Evolutionary conservation across 1,139 yeast species (phyloP).

Genomic region (Candida sp.): DNA sequence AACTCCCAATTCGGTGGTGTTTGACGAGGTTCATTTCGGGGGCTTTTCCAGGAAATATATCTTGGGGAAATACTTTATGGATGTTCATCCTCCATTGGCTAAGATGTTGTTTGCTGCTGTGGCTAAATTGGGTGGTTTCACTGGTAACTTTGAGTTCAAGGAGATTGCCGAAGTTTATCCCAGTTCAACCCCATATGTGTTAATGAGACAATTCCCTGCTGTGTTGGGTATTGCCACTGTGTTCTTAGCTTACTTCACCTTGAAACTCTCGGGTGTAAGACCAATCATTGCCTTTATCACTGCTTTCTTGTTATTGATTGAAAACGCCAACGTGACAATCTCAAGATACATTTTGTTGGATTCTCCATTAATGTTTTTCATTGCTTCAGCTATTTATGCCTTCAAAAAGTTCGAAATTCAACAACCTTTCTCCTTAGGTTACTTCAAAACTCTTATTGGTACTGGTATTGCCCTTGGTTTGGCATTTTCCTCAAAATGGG

Average conservation of each 20-base stretch:
- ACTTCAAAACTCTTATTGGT: slow-evolving; percentile 70
- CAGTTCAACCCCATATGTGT: slow-evolving; percentile 60
- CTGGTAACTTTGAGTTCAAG: slow-evolving; percentile 71
- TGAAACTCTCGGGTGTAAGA: slow-evolving; percentile 84
- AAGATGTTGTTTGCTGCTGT: slow-evolving; percentile 84
- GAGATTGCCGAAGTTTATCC: slow-evolving; percentile 69
- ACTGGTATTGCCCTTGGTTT: slow-evolving; percentile 86
- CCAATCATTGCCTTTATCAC: slow-evolving; percentile 71
- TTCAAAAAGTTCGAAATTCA: slow-evolving; percentile 80
- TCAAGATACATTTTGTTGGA: slow-evolving; percentile 89
- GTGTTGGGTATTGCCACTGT: slow-evolving; percentile 79
- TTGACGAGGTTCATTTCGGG: slow-evolving; percentile 53
- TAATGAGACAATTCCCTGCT: slow-evolving; percentile 89
- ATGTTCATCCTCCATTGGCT: slow-evolving; percentile 93
- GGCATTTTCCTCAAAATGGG: slow-evolving; percentile 93
- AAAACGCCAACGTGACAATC: slow-evolving; percentile 84
- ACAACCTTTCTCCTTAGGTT: slow-evolving; percentile 62
- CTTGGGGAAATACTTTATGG: slow-evolving; percentile 75
- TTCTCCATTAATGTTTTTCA: slow-evolving; percentile 86
- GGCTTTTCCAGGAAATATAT: slow-evolving; percentile 77
- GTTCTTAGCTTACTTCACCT: slow-evolving; percentile 71
- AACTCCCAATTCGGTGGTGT: slow-evolving; percentile 31
- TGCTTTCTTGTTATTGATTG: slow-evolving; percentile 66
- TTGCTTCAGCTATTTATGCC: slow-evolving; percentile 81
- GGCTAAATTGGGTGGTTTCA: slow-evolving; percentile 69